Conservation (phyloP, 2,329 filamentous ascomycete genomes). For the Aspergillus fumigatiaffinis region DNA sequence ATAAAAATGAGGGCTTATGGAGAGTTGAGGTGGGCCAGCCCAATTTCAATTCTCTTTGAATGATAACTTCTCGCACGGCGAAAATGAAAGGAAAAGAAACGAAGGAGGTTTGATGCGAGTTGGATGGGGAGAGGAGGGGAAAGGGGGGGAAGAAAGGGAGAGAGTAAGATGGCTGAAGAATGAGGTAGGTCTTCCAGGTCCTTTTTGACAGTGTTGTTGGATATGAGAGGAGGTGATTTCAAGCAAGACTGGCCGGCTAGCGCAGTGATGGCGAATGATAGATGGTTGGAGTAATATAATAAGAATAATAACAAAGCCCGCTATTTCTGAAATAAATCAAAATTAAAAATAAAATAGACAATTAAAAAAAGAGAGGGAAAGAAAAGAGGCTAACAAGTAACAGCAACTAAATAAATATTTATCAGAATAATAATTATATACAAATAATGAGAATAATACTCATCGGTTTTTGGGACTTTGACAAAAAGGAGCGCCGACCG, state of each 20-base stretch:
- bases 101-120: conserved; percentile 14
- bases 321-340: conserved; percentile 1
- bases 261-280: conserved; percentile 16
- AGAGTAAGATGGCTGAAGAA: conserved; percentile 9
- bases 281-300: conserved; percentile 4
- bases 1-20: conserved; percentile 24
- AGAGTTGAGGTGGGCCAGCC: conserved; percentile 37
- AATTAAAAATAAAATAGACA: conserved; percentile 4
- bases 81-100: conserved; percentile 23
- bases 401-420: conserved; percentile 4
- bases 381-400: not conserved
- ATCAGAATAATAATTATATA: conserved; percentile 6
- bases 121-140: conserved; percentile 12
- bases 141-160: conserved; percentile 13
- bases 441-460: conserved; percentile 1
- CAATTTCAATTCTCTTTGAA: conserved; percentile 27
- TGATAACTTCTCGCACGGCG: conserved; percentile 31
- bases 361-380: conserved; percentile 7
- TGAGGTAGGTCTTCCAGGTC: conserved; percentile 6
- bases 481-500: conserved; percentile 18
- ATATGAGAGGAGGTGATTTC: conserved; percentile 6
- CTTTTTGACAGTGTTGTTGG: conserved; percentile 11
- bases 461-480: conserved; percentile 4
- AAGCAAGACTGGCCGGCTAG: conserved; percentile 11
- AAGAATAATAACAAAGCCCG: not conserved